Percentiles rank a stretch among this genome's conserved stretches.
Evolutionary conservation across 2,329 filamentous ascomycete genomes (phyloP).

Genomic region (Claviceps fusiformis): DNA sequence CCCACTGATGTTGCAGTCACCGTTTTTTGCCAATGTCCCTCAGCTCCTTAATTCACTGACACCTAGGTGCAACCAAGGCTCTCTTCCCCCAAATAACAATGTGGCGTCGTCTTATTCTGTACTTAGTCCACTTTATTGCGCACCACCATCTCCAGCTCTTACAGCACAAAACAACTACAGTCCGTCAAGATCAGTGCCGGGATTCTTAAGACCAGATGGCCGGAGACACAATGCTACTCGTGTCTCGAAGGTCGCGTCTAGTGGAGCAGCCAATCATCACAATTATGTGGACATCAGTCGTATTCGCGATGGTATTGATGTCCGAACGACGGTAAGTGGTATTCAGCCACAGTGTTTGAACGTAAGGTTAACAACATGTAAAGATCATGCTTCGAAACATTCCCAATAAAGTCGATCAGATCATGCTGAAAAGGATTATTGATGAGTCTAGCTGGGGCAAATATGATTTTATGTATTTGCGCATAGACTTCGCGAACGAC

Average conservation of each 20-base stretch:
- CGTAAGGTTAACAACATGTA: constrained; percentile 8
- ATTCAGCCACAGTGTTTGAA: not conserved
- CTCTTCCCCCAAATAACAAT: constrained; percentile 14
- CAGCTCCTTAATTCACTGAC: constrained; percentile 17
- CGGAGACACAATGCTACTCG: constrained; percentile 37
- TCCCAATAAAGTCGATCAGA: constrained; percentile 74
- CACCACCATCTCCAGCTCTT: constrained; percentile 20
- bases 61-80: constrained; percentile 5
- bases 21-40: constrained; percentile 14
- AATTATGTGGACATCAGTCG: constrained; percentile 48
- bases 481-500: constrained; percentile 75
- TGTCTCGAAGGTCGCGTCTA: constrained; percentile 31
- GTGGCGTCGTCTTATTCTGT: constrained; percentile 19
- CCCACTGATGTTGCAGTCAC: constrained; percentile 20
- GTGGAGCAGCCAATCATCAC: constrained; percentile 37
- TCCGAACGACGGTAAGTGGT: constrained; percentile 59
- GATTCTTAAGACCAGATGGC: constrained; percentile 22
- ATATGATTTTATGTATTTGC: constrained; percentile 90
- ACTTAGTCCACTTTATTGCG: constrained; percentile 17
- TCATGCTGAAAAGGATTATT: constrained; percentile 64
- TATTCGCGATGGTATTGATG: constrained; percentile 54
- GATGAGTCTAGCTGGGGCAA: constrained; percentile 67
- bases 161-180: constrained; percentile 24
- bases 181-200: constrained; percentile 24
- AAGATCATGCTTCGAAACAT: constrained; percentile 93